Evolutionary conservation across 768 basidiomycete species (phyloP), one percentile per base, ranked within the genome.

Genomic region (Amanita pseudoporphyria): DNA sequence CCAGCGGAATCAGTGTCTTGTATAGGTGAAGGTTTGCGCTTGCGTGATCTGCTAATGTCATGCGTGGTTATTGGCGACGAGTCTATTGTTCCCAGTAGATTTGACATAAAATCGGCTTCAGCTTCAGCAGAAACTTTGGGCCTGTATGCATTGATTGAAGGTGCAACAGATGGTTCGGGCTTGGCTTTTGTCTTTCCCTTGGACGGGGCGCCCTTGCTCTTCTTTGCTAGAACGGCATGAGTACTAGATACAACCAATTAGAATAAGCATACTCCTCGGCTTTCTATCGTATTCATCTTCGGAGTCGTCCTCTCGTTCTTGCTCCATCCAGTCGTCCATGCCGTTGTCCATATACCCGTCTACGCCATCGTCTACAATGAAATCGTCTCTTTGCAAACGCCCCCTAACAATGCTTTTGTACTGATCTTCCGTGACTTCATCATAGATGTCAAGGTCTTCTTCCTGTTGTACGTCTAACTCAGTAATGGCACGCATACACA

Each of bases 311-410:
- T 77, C 74, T 41, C 76, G 71, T 24, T 74, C 71, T 7, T 70
- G 77, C 22, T 74, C 76, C 28, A 76, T 78, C 84, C 90, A 97
- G 59, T 95, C 93, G 52, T 98, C 96, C 82, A 92, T 84, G 4
- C 96, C 96, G 60, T 96, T 90, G 69, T 99, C 96, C 63, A 85
- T 82, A 58, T 99, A 98, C 5, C 91, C 96, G 12, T 72, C 77
- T 0, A 85, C 77, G 22, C 92, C 92, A 67, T 98, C 96, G 59
- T 98, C 96, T 32, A 87, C 84, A 16, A 98, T 89, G 54, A 99
- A 99, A 63, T 99, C 96, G 55, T 97, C 92, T 56, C 72, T 71
- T 52, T 87, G 82, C 6, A 96, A 73, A 14, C 96, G 75, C 1
- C 82, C 81, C 49, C 76, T 77, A 4, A 99, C 96, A 49, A 99